Evolutionary conservation across 768 basidiomycete species (phyloP).

Genomic region (Russula compacta): DNA sequence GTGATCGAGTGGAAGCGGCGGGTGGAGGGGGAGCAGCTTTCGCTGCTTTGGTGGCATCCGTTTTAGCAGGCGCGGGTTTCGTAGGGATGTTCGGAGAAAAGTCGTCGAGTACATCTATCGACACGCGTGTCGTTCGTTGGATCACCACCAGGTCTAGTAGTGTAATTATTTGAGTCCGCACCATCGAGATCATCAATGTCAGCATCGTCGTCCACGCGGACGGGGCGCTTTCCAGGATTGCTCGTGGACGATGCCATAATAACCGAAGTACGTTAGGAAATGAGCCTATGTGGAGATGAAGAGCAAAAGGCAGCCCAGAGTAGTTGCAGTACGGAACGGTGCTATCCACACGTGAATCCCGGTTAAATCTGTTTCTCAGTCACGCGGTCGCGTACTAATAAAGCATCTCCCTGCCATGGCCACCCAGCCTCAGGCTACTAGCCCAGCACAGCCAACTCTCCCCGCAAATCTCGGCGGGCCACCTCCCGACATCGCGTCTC

Average conservation of each 20-base stretch:
- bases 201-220: conserved; percentile 31
- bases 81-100: conserved; percentile 27
- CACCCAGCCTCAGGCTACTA: not conserved
- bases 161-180: conserved; percentile 20
- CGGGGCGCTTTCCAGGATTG: conserved; percentile 1
- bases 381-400: not conserved
- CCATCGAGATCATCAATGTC: conserved; percentile 67
- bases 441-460: not conserved
- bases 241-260: conserved; percentile 9
- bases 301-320: not conserved
- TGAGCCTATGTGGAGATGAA: not conserved
- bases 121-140: conserved; percentile 7
- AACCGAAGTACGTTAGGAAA: not conserved
- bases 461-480: conserved; percentile 5
- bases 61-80: conserved; percentile 16
- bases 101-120: conserved; percentile 41
- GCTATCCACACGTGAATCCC: conserved; percentile 9
- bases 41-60: conserved; percentile 16
- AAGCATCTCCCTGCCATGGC: not conserved
- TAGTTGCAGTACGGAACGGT: not conserved
- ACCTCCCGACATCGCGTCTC: conserved; percentile 20
- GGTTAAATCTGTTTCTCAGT: not conserved
- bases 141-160: not conserved
- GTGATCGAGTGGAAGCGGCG: conserved; percentile 17
- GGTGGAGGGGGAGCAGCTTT: conserved; percentile 16